Percentiles rank a stretch among this genome's conserved stretches.
Evolutionary conservation across 1,139 yeast species (phyloP).

Genomic region (Lodderomyces jiufengensis): DNA sequence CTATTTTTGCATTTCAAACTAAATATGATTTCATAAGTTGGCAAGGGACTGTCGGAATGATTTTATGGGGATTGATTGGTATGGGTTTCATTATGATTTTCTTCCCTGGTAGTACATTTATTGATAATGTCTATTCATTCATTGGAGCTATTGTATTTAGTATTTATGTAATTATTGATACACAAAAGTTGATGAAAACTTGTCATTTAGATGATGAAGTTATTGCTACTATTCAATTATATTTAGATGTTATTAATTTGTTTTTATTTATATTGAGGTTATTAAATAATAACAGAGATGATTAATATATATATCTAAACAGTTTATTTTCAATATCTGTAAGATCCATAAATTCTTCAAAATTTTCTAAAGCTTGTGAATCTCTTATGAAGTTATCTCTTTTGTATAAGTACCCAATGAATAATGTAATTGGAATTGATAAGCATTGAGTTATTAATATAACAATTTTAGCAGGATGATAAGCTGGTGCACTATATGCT

Average conservation of each 20-base stretch:
- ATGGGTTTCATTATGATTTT: constrained; percentile 69
- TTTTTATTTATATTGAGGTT: constrained; percentile 74
- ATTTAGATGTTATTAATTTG: constrained; percentile 78
- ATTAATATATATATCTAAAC: constrained; percentile 30
- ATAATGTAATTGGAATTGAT: constrained; percentile 29
- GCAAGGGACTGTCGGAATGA: constrained; percentile 61
- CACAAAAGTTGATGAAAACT: constrained; percentile 76
- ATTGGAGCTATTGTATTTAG: constrained; percentile 74
- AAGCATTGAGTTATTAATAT: constrained; percentile 29
- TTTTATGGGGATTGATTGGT: constrained; percentile 68
- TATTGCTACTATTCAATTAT: constrained; percentile 70
- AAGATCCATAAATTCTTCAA: constrained; percentile 31
- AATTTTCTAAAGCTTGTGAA: constrained; percentile 8
- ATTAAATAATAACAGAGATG: constrained; percentile 39
- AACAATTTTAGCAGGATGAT: constrained; percentile 34
- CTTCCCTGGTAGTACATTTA: constrained; percentile 44
- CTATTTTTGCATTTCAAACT: constrained; percentile 77
- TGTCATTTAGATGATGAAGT: constrained; percentile 85
- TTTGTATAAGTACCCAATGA: constrained; percentile 24
- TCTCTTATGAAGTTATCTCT: constrained; percentile 27
- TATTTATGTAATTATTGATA: constrained; percentile 73
- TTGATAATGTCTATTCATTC: constrained; percentile 51
- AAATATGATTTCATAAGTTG: constrained; percentile 75
- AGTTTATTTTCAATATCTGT: constrained; percentile 35
- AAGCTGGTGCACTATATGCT: constrained; percentile 24